Evolutionary conservation across 176 grass and related monocot genomes (phyloP).

Genomic region (Poa annua): DNA sequence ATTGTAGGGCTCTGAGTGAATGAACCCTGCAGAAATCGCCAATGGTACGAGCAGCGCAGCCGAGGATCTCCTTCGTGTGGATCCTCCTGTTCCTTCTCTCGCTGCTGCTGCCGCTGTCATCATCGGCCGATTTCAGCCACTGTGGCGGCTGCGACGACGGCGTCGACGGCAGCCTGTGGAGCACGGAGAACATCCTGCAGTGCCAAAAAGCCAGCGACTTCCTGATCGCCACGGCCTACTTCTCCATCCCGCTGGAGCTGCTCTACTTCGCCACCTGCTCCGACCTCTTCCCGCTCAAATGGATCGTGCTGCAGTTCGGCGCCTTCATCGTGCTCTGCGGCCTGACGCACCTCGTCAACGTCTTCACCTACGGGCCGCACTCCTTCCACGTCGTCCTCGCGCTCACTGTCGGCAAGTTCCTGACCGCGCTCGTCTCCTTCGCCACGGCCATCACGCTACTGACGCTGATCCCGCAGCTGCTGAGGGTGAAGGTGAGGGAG

Average conservation of each 20-base stretch:
- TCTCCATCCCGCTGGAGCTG: slow-evolving; percentile 87
- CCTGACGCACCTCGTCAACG: slow-evolving; percentile 67
- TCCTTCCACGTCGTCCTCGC: slow-evolving; percentile 70
- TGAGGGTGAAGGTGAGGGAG: slow-evolving; percentile 85
- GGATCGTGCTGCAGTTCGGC: slow-evolving; percentile 80
- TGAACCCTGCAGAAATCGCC: slow-evolving; percentile 43
- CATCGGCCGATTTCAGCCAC: slow-evolving; percentile 46
- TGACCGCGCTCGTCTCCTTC: slow-evolving; percentile 76
- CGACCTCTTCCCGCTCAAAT: slow-evolving; percentile 75
- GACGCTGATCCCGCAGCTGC: slow-evolving; percentile 77
- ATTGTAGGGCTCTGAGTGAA: slow-evolving; percentile 43
- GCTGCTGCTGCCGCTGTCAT: slow-evolving; percentile 27
- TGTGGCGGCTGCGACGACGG: slow-evolving; percentile 52
- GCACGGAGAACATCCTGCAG: slow-evolving; percentile 57
- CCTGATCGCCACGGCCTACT: slow-evolving; percentile 79
- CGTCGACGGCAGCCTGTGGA: slow-evolving; percentile 46
- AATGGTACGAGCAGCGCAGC: slow-evolving; percentile 58
- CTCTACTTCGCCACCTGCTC: slow-evolving; percentile 81
- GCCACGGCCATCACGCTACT: slow-evolving; percentile 70
- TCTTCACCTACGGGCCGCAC: slow-evolving; percentile 73
- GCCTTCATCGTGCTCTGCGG: slow-evolving; percentile 84
- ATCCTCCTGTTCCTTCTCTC: slow-evolving; percentile 49
- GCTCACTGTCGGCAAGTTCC: slow-evolving; percentile 79
- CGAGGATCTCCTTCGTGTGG: slow-evolving; percentile 33
- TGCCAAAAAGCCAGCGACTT: slow-evolving; percentile 85